Percentiles rank a stretch among this genome's conserved stretches.
These are phyloP conservation scores for Clarireedia paspali DNA, from an alignment of 2,329 filamentous ascomycete genomes.

Conservation along the genomic window DNA sequence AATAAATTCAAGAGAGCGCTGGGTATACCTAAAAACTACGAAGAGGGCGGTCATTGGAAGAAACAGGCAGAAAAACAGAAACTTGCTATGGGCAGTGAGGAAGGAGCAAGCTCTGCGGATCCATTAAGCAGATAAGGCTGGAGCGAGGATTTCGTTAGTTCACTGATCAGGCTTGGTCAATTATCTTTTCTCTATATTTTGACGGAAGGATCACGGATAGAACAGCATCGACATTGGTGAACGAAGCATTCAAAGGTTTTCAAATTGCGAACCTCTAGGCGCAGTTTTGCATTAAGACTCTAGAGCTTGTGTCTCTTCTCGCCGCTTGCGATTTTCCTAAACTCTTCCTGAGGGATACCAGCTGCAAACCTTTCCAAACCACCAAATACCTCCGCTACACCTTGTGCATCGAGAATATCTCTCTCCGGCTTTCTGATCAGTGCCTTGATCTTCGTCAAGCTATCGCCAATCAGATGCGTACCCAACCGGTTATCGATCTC, in stretches of 20 bases:
- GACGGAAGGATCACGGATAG: too few relatives aligned
- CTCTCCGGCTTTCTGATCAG: slow-evolving; percentile 68
- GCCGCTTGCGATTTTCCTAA: slow-evolving; percentile 73
- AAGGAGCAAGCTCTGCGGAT: neutral
- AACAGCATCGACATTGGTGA: too few relatives aligned
- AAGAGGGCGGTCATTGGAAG: slow-evolving; percentile 81
- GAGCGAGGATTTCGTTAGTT: neutral
- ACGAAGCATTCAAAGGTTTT: too few relatives aligned
- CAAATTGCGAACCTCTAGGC: neutral
- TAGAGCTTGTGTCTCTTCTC: slow-evolving; percentile 93
- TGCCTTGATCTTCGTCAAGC: slow-evolving; percentile 76
- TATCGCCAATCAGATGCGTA: slow-evolving; percentile 69
- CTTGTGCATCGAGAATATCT: slow-evolving; percentile 67
- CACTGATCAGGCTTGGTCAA: neutral
- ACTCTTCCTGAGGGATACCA: slow-evolving; percentile 75
- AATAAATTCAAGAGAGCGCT: slow-evolving; percentile 80
- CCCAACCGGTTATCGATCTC: slow-evolving; percentile 81
- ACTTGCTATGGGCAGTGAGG: slow-evolving; percentile 7
- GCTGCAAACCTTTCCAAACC: slow-evolving; percentile 67
- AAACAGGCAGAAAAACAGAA: slow-evolving; percentile 51
- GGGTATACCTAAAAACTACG: slow-evolving; percentile 78
- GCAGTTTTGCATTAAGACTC: neutral
- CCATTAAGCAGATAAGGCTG: neutral
- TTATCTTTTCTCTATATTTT: too few relatives aligned
- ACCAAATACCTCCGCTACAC: slow-evolving; percentile 76